phyloP scores from a whole-genome alignment of 139 green algal species.

The Coelastrella sp. region DNA sequence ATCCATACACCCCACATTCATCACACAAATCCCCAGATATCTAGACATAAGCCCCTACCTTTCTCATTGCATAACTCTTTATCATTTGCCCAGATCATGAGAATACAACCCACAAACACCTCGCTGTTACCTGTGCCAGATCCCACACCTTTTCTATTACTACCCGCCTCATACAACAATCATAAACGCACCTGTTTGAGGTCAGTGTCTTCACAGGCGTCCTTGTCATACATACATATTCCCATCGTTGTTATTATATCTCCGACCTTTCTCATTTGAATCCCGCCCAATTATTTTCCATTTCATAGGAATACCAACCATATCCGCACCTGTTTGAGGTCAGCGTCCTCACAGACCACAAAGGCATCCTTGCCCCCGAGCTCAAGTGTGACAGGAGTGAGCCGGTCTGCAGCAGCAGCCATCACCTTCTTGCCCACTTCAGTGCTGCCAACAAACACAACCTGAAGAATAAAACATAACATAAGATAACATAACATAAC shows the following conservation, averaged over 20 bases:
- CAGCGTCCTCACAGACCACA: constrained; percentile 92
- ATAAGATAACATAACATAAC: neutral
- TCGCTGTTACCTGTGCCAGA: too few species aligned
- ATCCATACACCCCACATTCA: too few species aligned
- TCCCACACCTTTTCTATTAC: too few species aligned
- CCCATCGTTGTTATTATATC: neutral
- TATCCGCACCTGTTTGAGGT: constrained; percentile 77
- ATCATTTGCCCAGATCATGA: too few species aligned
- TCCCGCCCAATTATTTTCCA: too few species aligned
- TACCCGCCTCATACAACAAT: too few species aligned
- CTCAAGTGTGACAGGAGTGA: constrained; percentile 97
- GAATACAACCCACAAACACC: too few species aligned
- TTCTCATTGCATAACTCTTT: too few species aligned
- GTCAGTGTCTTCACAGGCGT: constrained; percentile 90
- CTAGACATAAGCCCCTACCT: too few species aligned
- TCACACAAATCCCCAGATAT: too few species aligned
- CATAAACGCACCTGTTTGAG: neutral
- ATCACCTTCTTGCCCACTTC: constrained; percentile 81
- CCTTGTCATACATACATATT: constrained; percentile 88
- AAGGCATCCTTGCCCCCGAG: constrained; percentile 98
- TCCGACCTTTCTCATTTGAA: too few species aligned
- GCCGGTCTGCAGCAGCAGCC: constrained; percentile 75
- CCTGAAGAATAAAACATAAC: neutral
- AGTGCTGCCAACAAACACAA: constrained; percentile 85
- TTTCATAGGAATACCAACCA: too few species aligned